These are phyloP conservation scores for Chloris gayana DNA, from an alignment of 176 grass and related monocot genomes.

Conservation along the genomic window DNA sequence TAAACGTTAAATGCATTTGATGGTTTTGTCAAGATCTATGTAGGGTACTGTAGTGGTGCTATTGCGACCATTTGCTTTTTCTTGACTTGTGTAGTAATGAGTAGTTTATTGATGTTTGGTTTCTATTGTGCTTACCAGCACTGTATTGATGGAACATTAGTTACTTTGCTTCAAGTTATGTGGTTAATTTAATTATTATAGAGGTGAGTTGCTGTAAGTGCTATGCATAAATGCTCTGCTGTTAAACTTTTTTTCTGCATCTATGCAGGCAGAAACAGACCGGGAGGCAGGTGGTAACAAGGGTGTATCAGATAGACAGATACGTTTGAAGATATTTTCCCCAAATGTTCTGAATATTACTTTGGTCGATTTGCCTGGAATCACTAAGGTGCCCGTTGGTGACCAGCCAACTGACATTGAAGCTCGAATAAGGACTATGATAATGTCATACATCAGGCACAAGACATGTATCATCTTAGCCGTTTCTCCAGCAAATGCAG, in stretches of 20 bases:
- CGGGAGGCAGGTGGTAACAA: slow-evolving; percentile 89
- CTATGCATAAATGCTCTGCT: background rate
- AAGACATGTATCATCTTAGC: slow-evolving; percentile 98
- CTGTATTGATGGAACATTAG: background rate
- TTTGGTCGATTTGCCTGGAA: slow-evolving; percentile 95
- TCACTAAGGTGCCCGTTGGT: slow-evolving; percentile 97
- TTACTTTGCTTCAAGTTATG: slow-evolving; percentile 5
- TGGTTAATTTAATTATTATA: background rate
- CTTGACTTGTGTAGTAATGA: background rate
- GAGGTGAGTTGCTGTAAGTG: background rate
- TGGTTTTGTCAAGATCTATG: background rate
- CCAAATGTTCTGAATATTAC: slow-evolving; percentile 99
- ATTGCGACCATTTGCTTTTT: too few relatives aligned
- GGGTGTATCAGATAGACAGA: slow-evolving; percentile 92
- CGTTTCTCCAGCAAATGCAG: slow-evolving; percentile 98
- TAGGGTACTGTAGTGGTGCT: background rate
- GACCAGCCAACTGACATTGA: slow-evolving; percentile 99
- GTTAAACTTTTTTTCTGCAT: background rate
- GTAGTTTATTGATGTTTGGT: slow-evolving; percentile 10
- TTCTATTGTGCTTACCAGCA: background rate
- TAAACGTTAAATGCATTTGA: background rate
- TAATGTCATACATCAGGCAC: slow-evolving; percentile 95
- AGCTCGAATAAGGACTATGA: slow-evolving; percentile 98
- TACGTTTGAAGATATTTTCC: slow-evolving; percentile 94
- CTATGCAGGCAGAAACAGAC: slow-evolving; percentile 86